Evolutionary conservation across 192 early-diverging fungal species (phyloP), one percentile per base, ranked within the genome.

Genomic region (Podila clonocystis): DNA sequence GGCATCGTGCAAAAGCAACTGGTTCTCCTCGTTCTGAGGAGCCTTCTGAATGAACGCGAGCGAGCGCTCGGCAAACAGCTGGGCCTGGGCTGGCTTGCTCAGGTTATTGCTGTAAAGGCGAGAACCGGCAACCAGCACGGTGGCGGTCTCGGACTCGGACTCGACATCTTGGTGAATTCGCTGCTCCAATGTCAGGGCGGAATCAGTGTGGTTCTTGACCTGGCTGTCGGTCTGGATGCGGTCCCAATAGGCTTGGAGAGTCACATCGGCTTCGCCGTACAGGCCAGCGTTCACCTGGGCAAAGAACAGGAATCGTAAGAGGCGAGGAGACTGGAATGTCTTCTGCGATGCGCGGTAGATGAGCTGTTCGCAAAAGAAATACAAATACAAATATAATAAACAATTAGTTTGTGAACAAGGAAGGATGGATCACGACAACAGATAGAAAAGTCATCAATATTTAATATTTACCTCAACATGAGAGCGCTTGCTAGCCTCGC

Each of bases 231-330:
- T 63, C 63, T 82, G 87, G 22, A 86, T 85, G 74, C 93, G 73
- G 45, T 85, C 70, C 60, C 88, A 65, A 70, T 95, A 95, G 1
- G 92, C 84, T 33, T 82, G 72, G 6, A 95, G 65, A 26, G 90
- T 93, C 65, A 91, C 73, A n/a, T 89, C 85, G 0, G 93, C 94
- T 82, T 95, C 94, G 59, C 92, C 89, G 74, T 90, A 94, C 64
- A 94, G 91, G 49, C 94, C 94, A 8, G 89, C 72, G 26, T 71
- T 69, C 9, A 89, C 70, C n/a, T 93, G 84, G 0, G 88, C 77
- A 48, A 84, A 76, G 64, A 92, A 85, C 9, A 93, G 74, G 67
- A 91, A 91, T 0, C 92, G 92, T 61, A 91, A 41, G 57, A 94
- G 85, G 4, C 84, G 78, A 24, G 91, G 92, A 31, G 93, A 93